These are phyloP conservation scores for Aureobasidium sp. DNA, from an alignment of 2,329 filamentous ascomycete genomes.

Conservation along the genomic window DNA sequence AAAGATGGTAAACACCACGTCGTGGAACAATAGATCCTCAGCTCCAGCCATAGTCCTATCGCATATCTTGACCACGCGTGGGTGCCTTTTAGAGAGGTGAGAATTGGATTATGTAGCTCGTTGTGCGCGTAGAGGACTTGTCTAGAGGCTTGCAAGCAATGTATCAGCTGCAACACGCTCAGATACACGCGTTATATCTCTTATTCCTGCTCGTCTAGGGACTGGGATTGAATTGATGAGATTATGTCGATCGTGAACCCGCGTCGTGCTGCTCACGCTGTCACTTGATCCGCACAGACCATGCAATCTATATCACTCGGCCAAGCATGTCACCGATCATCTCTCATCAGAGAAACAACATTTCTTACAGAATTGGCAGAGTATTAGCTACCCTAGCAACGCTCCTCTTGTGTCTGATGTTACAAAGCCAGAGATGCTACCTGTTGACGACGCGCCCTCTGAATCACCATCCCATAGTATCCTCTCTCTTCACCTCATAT, in stretches of 20 bases:
- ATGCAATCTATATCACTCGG: neutral
- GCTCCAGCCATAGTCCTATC: neutral
- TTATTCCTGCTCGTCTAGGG: neutral
- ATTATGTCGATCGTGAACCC: neutral
- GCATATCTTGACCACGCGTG: neutral
- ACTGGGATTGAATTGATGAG: constrained; percentile 1
- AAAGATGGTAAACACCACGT: constrained; percentile 38
- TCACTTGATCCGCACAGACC: constrained; percentile 3
- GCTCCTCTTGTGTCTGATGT: neutral
- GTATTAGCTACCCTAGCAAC: too few species aligned
- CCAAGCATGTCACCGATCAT: neutral
- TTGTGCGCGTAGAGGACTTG: neutral
- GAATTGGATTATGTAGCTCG: neutral
- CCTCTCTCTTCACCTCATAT: neutral
- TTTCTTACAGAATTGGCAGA: neutral
- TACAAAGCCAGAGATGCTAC: neutral
- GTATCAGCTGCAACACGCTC: neutral
- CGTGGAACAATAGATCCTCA: constrained; percentile 29
- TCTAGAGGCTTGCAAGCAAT: neutral
- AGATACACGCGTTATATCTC: neutral
- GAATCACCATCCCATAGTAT: neutral
- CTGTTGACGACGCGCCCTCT: neutral
- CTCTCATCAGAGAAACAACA: neutral
- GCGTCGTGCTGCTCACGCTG: neutral
- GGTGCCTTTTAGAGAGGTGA: neutral